phyloP scores from a whole-genome alignment of 2,329 filamentous ascomycete species.

The Fusarium musae region DNA sequence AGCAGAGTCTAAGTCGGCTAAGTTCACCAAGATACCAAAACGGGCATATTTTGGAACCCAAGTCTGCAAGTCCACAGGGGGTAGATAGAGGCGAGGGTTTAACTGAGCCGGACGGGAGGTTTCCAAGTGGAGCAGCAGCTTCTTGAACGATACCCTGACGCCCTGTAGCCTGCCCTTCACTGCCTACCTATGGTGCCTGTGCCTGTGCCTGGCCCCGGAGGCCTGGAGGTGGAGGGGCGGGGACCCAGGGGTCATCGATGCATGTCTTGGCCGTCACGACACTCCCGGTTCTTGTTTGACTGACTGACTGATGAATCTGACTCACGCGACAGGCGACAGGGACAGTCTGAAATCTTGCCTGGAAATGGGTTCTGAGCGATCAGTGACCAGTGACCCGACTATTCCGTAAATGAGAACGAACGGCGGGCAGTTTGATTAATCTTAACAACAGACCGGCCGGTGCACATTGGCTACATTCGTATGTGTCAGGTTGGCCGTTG shows the following conservation, averaged over 20 bases:
- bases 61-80: conserved; percentile 37
- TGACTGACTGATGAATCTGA: not conserved
- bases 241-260: conserved; percentile 36
- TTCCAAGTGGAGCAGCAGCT: conserved; percentile 32
- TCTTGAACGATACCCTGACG: conserved; percentile 12
- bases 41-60: conserved; percentile 23
- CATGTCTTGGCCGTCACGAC: conserved; percentile 35
- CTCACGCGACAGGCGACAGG: conserved; percentile 11
- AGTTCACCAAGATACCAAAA: conserved; percentile 27
- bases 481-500: conserved; percentile 32
- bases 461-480: not conserved
- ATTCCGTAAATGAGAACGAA: not conserved
- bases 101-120: conserved; percentile 27
- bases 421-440: conserved; percentile 5
- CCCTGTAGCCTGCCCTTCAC: not conserved
- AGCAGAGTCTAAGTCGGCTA: conserved; percentile 6
- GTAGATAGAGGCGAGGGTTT: conserved; percentile 34
- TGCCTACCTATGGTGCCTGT: not conserved
- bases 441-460: conserved; percentile 6
- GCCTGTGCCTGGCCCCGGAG: not conserved
- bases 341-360: conserved; percentile 23
- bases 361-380: conserved; percentile 19
- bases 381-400: conserved; percentile 20
- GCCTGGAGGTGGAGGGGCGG: conserved; percentile 21
- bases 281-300: conserved; percentile 11